A percentile compares a stretch with the other conserved stretches of the same genome.
Evolutionary conservation across 257 asterid genomes (phyloP).

Genomic region (Solanum boliviense): DNA sequence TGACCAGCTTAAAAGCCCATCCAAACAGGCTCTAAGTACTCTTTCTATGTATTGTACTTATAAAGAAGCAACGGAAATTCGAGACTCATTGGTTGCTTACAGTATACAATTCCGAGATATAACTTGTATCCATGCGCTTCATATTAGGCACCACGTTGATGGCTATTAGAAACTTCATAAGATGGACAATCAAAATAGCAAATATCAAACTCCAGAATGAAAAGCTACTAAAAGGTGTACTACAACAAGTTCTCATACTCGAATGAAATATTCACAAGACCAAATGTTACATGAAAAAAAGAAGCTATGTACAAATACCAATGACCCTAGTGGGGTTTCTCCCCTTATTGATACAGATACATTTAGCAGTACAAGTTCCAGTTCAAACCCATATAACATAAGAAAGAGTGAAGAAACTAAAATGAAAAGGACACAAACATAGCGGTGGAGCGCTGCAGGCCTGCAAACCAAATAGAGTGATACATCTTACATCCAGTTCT

Average conservation of each 20-base stretch:
- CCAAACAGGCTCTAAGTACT: neutral
- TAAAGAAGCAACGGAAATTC: neutral
- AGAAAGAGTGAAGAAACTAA: neutral
- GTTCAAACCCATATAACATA: slow-evolving; percentile 3
- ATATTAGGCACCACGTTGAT: neutral
- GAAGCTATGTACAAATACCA: slow-evolving; percentile 13
- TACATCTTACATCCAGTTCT: slow-evolving; percentile 42
- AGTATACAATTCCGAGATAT: neutral
- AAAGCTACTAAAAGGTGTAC: neutral
- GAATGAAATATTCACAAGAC: neutral
- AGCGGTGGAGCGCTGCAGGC: neutral
- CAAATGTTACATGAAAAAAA: neutral
- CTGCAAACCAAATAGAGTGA: neutral
- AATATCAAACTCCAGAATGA: neutral
- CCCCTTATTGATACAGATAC: slow-evolving; percentile 33
- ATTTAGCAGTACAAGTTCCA: neutral
- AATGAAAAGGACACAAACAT: neutral
- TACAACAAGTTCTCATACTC: neutral
- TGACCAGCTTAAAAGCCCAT: too few relatives aligned
- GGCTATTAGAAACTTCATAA: neutral
- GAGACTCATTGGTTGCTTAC: neutral
- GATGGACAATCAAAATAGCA: neutral
- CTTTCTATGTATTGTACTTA: neutral
- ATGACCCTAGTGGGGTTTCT: slow-evolving; percentile 1
- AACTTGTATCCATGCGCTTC: neutral